These are phyloP conservation scores for Giardia muris DNA, from an alignment of 208 protist species.

Conservation along the genomic window DNA sequence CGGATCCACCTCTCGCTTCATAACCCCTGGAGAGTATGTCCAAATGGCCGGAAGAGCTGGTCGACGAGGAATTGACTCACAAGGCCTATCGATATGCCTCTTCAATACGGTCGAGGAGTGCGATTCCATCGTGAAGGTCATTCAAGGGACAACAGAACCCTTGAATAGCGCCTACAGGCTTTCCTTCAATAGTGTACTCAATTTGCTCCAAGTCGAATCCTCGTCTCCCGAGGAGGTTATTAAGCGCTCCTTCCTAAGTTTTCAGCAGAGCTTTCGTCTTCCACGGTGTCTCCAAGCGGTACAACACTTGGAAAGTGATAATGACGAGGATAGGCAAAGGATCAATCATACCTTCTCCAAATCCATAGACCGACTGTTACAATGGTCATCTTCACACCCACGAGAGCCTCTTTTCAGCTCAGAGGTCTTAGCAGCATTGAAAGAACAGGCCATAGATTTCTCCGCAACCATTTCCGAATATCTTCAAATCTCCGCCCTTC, in stretches of 20 bases:
- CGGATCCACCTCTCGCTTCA: slow-evolving; percentile 72
- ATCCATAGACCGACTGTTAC: no score
- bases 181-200: slow-evolving; percentile 30
- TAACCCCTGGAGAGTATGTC: slow-evolving; percentile 91
- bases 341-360: no score
- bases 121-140: background rate
- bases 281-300: background rate
- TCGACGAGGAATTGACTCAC: slow-evolving; percentile 87
- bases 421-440: no score
- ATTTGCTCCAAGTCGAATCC: slow-evolving; percentile 37
- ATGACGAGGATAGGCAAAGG: background rate
- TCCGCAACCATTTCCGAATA: no score
- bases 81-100: slow-evolving; percentile 91
- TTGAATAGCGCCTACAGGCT: slow-evolving; percentile 38
- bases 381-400: no score
- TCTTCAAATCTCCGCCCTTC: no score
- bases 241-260: slow-evolving; percentile 33
- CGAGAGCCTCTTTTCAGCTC: no score
- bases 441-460: no score
- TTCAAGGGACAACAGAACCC: slow-evolving; percentile 32
- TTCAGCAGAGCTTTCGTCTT: slow-evolving; percentile 26
- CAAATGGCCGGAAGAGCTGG: slow-evolving; percentile 99
- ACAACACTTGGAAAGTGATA: background rate
- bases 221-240: slow-evolving; percentile 26
- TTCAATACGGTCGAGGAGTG: background rate